Evolutionary conservation across 352 stramenopile species (phyloP).

Genomic region (Phytophthora citrophthora): DNA sequence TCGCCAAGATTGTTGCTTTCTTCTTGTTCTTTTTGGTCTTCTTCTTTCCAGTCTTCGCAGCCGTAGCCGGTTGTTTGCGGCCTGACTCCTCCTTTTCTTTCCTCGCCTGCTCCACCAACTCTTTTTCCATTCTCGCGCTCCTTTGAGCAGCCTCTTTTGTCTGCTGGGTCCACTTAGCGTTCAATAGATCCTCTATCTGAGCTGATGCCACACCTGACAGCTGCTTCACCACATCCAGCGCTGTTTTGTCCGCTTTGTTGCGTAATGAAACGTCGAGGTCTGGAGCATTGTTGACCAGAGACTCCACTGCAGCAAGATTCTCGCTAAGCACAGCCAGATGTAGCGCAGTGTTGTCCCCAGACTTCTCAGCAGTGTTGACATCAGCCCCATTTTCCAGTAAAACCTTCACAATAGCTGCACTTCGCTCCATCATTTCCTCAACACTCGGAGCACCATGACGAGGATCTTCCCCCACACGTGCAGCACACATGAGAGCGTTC

Average conservation of each 20-base stretch:
- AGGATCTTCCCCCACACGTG: constrained; percentile 52
- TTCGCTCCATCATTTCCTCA: constrained; percentile 50
- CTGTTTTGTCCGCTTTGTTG: constrained; percentile 45
- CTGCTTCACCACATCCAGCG: constrained; percentile 41
- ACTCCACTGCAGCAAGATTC: constrained; percentile 52
- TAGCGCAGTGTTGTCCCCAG: constrained; percentile 65
- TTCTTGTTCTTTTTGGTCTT: constrained; percentile 56
- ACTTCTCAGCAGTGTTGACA: constrained; percentile 52
- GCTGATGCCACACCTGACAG: constrained; percentile 29
- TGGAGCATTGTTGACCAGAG: constrained; percentile 32
- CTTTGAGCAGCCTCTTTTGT: constrained; percentile 25
- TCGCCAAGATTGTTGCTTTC: constrained; percentile 17
- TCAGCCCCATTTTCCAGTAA: constrained; percentile 51
- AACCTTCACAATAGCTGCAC: constrained; percentile 53
- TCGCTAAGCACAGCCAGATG: constrained; percentile 78
- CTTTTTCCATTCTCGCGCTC: constrained; percentile 34
- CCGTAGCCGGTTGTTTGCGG: neutral
- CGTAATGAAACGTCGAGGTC: constrained; percentile 32
- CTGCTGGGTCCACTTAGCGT: constrained; percentile 21
- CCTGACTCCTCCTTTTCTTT: constrained; percentile 18
- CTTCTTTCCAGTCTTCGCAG: constrained; percentile 41
- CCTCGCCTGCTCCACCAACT: constrained; percentile 28
- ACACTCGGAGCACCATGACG: constrained; percentile 21
- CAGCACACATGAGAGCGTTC: constrained; percentile 83
- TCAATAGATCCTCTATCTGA: constrained; percentile 40